Percentiles rank a stretch among this genome's conserved stretches.
Evolutionary conservation across 2,329 filamentous ascomycete species (phyloP).

Genomic region (Neopestalotiopsis sp.): DNA sequence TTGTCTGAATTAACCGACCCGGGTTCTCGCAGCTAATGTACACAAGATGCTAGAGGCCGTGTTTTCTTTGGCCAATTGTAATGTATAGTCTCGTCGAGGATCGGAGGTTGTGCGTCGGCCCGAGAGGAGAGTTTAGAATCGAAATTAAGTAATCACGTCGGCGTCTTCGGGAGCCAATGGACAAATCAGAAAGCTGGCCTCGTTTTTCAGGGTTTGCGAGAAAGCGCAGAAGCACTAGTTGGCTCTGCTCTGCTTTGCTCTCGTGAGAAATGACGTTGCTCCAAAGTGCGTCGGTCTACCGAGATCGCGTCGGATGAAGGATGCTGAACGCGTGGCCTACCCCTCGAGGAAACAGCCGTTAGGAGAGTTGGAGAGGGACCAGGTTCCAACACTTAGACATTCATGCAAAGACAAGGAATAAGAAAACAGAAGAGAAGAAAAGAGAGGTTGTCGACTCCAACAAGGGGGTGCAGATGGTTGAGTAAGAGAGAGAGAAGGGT

Average conservation of each 20-base stretch:
- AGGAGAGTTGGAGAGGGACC: not conserved
- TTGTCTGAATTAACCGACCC: not conserved
- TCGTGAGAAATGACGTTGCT: not conserved
- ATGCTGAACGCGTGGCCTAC: slow-evolving; percentile 1
- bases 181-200: not conserved
- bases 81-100: not conserved
- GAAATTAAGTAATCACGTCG: slow-evolving; percentile 5
- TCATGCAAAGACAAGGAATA: not conserved
- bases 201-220: not conserved
- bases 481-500: not conserved
- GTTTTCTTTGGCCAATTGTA: not conserved
- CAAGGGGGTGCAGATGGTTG: not conserved
- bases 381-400: not conserved
- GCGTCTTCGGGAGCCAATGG: slow-evolving; percentile 6
- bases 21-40: not conserved
- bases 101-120: not conserved
- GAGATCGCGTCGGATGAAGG: slow-evolving; percentile 5
- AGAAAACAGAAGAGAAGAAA: not conserved
- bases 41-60: not conserved
- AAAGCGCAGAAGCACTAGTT: not conserved
- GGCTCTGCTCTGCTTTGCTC: not conserved
- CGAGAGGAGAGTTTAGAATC: not conserved
- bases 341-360: not conserved
- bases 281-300: not conserved
- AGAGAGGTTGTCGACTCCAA: not conserved